Evolutionary conservation across 371 early-diverging fungal genomes (phyloP), one percentile per base, ranked within the genome.

Genomic region (Apophysomyces variabilis): DNA sequence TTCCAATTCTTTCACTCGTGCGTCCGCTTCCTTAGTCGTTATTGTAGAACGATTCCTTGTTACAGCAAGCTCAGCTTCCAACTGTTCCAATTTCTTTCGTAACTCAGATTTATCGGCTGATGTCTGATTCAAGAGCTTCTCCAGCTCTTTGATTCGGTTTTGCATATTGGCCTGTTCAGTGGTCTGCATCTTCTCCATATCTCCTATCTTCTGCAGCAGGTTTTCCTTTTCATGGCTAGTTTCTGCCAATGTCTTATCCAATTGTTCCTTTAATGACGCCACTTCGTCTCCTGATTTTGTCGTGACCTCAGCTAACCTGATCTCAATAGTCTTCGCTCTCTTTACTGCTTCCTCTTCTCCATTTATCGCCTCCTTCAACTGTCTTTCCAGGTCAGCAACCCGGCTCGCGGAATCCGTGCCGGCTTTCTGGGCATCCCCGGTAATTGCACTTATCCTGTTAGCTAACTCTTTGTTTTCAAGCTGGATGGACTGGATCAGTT

Each of bases 221-320:
- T 7, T 26, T 35, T 72, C 70, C n/a, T 72, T 66, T 39, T 75
- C 70, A 14, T 60, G 57, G 1, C 56, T 44, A 44, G 67, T 66
- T 2, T 46, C 58, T 26, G 67, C 70, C 11, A 70, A 43, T 5
- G 60, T 26, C 16, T 62, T 60, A 18, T 66, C 58, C 38, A 64
- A 35, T 12, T 67, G 64, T 35, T 41, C 39, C 73, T 21, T 65
- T 66, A 36, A 4, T 14, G 41, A 12, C 3, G 26, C 21, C 26
- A 35, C 35, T 16, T 61, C 21, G 0, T 38, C 61, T 32, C 13
- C 3, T 18, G 64, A 14, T 71, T 58, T 14, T 61, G 64, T 37
- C 14, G 36, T 7, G 3, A 26, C 57, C 54, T 26, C 32, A 26
- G 32, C 32, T 26, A 26, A 26, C 32, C 32, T 26, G 32, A 64